phyloP scores from a whole-genome alignment of 2,329 filamentous ascomycete species.

The Cladosporium colombiae region DNA sequence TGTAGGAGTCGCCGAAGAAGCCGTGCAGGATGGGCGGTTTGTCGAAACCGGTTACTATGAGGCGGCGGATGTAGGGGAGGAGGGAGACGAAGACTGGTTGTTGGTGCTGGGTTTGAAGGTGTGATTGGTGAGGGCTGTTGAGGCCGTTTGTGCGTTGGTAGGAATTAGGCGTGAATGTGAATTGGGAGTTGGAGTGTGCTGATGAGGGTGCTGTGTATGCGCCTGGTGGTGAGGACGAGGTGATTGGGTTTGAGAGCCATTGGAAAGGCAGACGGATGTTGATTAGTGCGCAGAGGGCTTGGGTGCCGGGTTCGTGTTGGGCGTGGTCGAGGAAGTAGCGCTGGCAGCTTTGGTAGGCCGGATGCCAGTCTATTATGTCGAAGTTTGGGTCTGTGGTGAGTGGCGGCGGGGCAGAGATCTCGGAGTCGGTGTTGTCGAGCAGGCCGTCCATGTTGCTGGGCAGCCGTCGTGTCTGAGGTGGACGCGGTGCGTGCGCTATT shows the following conservation, averaged over 20 bases:
- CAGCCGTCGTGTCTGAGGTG: background rate
- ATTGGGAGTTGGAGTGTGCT: constrained; percentile 21
- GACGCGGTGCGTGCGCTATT: background rate
- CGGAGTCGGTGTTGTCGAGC: constrained; percentile 7
- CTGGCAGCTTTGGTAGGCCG: constrained; percentile 85
- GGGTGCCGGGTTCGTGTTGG: constrained; percentile 78
- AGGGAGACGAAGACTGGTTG: constrained; percentile 60
- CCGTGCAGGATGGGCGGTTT: constrained; percentile 82
- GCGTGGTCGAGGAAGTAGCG: constrained; percentile 90
- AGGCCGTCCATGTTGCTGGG: constrained; percentile 17
- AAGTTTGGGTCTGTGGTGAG: constrained; percentile 54
- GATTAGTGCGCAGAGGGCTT: constrained; percentile 84
- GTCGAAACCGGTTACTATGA: constrained; percentile 91
- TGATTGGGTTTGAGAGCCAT: constrained; percentile 56
- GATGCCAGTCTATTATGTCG: constrained; percentile 91
- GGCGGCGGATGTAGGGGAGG: constrained; percentile 83
- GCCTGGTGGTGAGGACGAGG: constrained; percentile 35
- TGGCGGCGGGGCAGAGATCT: constrained; percentile 22
- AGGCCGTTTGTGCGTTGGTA: constrained; percentile 39
- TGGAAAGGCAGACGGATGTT: constrained; percentile 92
- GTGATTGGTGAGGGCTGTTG: constrained; percentile 32
- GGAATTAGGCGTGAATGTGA: constrained; percentile 29
- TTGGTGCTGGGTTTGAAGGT: constrained; percentile 23
- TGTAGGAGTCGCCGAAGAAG: constrained; percentile 96
- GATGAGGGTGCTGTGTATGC: constrained; percentile 13